Evolutionary conservation across 805 yeast species (phyloP), one percentile per base, ranked within the genome.

Genomic region (Grigorovia transvaalensis): DNA sequence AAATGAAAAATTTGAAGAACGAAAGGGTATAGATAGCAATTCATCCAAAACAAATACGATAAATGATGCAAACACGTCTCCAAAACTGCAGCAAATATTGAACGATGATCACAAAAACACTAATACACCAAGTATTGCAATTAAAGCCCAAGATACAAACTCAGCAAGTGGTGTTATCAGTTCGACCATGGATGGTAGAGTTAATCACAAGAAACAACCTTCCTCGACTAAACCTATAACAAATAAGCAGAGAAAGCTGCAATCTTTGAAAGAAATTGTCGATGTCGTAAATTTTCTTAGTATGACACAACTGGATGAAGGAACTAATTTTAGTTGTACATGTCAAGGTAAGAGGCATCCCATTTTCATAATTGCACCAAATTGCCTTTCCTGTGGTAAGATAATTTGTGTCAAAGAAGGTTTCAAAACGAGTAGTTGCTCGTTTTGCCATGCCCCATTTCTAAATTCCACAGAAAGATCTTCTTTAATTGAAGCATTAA

Each of bases 331-430:
- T 18, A 63, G 59, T 4, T 90, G 98, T 64, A 79, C 84, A 55
- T 90, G 98, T 62, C 86, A 84, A 81, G 97, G 91, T 1, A 78
- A 85, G 0, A 73, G 85, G 54, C 99, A 93, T 63, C 96, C 96
- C 2, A 69, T 93, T 33, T 85, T 88, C 56, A 95, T 87, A 52
- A 77, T 85, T 56, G 93, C 95, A 2, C 98, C 99, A 0, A 93
- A 93, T 64, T 93, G 99, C 61, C 69, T 93, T 44, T 82, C 85
- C 54, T 93, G 99, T 66, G 99, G 99, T 11, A 87, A 89, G 66
- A 87, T 93, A 44, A 87, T 93, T 2, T 93, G 99, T 71, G 75
- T 77, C 4, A 83, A 82, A 58, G 98, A 93, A 63, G 98, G 98
- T 0, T 52, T 67, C 12, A 61, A 66, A 53, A 71, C 88, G 23